A percentile compares a stretch with the other conserved stretches of the same genome.
phyloP scores from a whole-genome alignment of 2,329 filamentous ascomycete genomes.

The Ceratocystis huliohia region DNA sequence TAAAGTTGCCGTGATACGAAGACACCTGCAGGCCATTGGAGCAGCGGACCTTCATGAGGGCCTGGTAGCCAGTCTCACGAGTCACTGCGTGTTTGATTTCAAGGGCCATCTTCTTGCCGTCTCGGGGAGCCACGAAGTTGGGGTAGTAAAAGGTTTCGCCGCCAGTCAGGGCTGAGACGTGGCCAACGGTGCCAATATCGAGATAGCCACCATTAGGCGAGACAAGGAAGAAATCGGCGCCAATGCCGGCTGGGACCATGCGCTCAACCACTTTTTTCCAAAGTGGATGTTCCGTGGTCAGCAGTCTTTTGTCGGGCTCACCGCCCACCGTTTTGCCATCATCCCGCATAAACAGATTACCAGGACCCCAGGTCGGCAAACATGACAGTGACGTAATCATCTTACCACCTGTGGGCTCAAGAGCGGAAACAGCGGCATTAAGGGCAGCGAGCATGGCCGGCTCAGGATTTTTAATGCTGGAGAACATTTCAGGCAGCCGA shows the following conservation, averaged over 20 bases:
- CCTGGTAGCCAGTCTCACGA: constrained; percentile 87
- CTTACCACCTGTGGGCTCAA: constrained; percentile 82
- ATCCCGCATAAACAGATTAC: constrained; percentile 71
- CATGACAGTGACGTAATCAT: constrained; percentile 75
- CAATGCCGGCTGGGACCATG: constrained; percentile 76
- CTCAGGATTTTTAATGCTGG: constrained; percentile 77
- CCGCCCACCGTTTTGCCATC: constrained; percentile 75
- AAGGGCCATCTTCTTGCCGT: constrained; percentile 67
- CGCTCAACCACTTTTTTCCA: constrained; percentile 80
- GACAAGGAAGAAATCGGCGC: constrained; percentile 88
- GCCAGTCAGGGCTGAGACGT: constrained; percentile 77
- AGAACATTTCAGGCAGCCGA: constrained; percentile 74
- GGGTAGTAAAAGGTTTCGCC: constrained; percentile 95
- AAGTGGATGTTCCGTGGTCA: constrained; percentile 75
- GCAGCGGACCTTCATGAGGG: constrained; percentile 95
- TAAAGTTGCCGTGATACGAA: constrained; percentile 90
- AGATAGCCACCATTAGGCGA: constrained; percentile 82
- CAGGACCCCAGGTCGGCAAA: constrained; percentile 86
- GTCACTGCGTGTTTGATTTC: constrained; percentile 80
- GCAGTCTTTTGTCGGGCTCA: constrained; percentile 83
- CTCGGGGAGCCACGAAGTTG: constrained; percentile 81
- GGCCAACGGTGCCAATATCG: constrained; percentile 83
- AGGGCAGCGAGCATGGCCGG: constrained; percentile 75
- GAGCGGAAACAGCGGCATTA: constrained; percentile 68
- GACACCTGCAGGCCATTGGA: constrained; percentile 90